Conservation (phyloP, 352 stramenopile species). For the Pythium rhizo-oryzae region DNA sequence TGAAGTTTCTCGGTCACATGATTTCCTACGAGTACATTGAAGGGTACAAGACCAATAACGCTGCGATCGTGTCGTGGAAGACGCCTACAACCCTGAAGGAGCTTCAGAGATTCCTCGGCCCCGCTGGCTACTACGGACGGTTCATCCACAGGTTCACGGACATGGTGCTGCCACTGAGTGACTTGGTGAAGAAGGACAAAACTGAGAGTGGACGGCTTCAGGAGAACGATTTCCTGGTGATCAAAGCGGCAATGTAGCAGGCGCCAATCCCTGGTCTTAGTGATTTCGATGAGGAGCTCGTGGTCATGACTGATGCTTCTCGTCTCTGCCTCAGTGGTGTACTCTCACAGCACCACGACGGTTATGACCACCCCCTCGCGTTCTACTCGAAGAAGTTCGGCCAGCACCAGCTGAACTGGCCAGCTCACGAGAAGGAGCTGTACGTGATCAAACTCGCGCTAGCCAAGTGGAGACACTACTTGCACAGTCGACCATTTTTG, state of each 20-base stretch:
- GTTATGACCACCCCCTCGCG: no score
- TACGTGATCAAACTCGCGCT: no score
- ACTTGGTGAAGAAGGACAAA: conserved; percentile 18
- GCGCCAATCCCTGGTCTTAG: not conserved
- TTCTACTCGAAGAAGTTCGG: no score
- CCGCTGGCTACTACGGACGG: conserved; percentile 30
- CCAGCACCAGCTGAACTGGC: no score
- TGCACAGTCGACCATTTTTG: no score
- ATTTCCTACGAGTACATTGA: conserved; percentile 8
- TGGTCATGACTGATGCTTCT: not conserved
- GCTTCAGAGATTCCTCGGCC: conserved; percentile 28
- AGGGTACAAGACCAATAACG: conserved; percentile 19
- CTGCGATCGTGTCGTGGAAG: conserved; percentile 12
- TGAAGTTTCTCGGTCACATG: conserved; percentile 25
- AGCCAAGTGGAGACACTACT: no score
- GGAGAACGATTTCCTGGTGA: not conserved
- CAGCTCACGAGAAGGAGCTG: no score
- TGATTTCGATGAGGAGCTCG: not conserved
- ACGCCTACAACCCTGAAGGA: conserved; percentile 19
- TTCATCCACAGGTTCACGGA: conserved; percentile 26
- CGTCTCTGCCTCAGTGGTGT: not conserved
- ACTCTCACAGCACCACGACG: no score
- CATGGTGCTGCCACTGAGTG: conserved; percentile 24
- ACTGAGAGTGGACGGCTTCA: not conserved
- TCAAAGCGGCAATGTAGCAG: not conserved